Conservation (phyloP, 768 basidiomycete genomes). For the Phlebiopsis flavidoalba region DNA sequence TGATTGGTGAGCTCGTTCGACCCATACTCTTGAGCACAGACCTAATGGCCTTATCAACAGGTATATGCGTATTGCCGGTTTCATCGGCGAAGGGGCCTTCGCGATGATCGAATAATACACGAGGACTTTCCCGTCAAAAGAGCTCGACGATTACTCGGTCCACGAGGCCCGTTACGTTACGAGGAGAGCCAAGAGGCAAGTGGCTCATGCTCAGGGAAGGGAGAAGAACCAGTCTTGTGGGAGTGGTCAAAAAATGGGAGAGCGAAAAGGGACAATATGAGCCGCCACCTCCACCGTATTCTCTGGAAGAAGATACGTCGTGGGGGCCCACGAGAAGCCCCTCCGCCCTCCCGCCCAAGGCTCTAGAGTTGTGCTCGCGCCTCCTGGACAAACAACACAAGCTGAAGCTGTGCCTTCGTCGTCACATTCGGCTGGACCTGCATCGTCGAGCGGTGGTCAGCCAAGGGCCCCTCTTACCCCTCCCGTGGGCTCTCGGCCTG, state of each 20-base stretch:
- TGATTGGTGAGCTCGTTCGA: constrained; percentile 57
- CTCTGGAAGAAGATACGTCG: constrained; percentile 40
- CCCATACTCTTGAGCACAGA: constrained; percentile 4
- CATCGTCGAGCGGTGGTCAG: neutral
- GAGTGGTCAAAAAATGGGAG: constrained; percentile 40
- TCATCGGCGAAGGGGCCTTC: constrained; percentile 67
- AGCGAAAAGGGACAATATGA: constrained; percentile 39
- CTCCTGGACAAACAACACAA: neutral
- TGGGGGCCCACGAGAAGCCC: constrained; percentile 5
- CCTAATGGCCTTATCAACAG: no score
- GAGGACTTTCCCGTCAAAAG: constrained; percentile 58
- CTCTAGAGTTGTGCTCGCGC: neutral
- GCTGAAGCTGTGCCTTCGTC: neutral
- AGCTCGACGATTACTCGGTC: constrained; percentile 72
- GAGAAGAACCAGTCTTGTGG: constrained; percentile 26
- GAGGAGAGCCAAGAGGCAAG: constrained; percentile 26
- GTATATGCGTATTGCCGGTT: constrained; percentile 77
- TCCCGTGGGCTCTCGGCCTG: neutral
- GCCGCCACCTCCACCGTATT: constrained; percentile 65
- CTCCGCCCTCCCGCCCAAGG: neutral
- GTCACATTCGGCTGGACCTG: neutral
- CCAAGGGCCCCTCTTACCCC: neutral
- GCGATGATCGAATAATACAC: constrained; percentile 38
- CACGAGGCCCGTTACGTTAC: constrained; percentile 53
- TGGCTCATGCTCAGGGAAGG: constrained; percentile 1